Base-by-base conservation (phyloP, 768 basidiomycete genomes). In the Saitozyma podzolica region DNA sequence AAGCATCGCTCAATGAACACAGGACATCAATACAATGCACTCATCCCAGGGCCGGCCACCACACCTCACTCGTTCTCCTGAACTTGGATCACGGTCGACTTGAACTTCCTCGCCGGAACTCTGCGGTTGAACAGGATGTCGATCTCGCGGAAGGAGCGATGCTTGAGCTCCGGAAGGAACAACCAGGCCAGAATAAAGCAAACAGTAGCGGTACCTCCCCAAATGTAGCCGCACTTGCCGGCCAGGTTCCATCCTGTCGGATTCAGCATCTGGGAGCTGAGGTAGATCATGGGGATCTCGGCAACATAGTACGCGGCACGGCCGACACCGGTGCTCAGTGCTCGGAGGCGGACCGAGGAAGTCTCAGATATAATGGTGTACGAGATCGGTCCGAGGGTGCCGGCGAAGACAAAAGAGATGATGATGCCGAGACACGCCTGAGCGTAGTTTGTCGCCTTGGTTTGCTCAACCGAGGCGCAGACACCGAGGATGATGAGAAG, bases 81-180 rank as follows among this genome's bases (percentile, higher is more conserved):
- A 11, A 49, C 40, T 19, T 54, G 55, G 37, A 61, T 47, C 16
- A 62, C 20, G 10, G 68, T 67, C 43, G 9, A 41, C n/a, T 40
- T 50, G 61, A 73, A 76, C 45, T 64, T 61, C 16, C 75, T 52
- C 0, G 75, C 70, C 1, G 66, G 51, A 8, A 73, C 43, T 19
- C 60, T 58, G 16, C 63, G 62, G 54, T 65, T 65, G 67, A 76
- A 76, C 20, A 76, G 54, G 42, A 74, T 71, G 54, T 76, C 75
- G 39, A 74, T 59, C 54, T 76, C 73, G 40, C 65, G 57, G 65
- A 64, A 74, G 1, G 70, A 58, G 41, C 75, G 54, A 29, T 61
- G 67, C 55, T 66, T 69, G 48, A 56, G 59, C 57, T 72, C 70
- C 5, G 73, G 74, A 1, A 76, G 48, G 13, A 64, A 14, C 54